Evolutionary conservation across 768 basidiomycete genomes (phyloP).

Genomic region (Boletus rubescentipes): DNA sequence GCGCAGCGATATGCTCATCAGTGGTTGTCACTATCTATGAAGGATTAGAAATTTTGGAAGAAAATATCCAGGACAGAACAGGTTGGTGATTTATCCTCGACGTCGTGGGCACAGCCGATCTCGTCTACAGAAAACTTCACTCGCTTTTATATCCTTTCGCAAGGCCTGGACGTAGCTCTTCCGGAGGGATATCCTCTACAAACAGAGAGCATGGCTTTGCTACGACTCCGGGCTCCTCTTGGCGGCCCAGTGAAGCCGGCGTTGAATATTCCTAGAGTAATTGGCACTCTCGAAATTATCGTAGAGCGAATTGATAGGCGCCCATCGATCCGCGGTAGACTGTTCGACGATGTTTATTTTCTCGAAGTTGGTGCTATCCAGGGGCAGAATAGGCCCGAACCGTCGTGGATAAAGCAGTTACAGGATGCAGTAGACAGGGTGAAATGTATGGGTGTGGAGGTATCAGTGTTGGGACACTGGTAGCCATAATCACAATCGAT

Average conservation of each 20-base stretch:
- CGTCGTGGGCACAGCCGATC: background rate
- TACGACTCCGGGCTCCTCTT: slow-evolving; percentile 32
- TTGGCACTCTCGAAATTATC: slow-evolving; percentile 41
- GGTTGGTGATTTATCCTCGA: slow-evolving; percentile 4
- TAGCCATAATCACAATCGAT: slow-evolving; percentile 24
- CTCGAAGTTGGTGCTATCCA: slow-evolving; percentile 45
- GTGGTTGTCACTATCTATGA: slow-evolving; percentile 59
- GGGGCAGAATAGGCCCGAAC: background rate
- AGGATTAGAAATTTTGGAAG: slow-evolving; percentile 57
- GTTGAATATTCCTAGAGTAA: slow-evolving; percentile 19
- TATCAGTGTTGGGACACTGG: slow-evolving; percentile 51
- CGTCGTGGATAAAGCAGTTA: slow-evolving; percentile 36
- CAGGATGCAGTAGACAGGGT: slow-evolving; percentile 37
- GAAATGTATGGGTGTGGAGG: slow-evolving; percentile 34
- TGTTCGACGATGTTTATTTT: slow-evolving; percentile 64
- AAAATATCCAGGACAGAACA: slow-evolving; percentile 61
- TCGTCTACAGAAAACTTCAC: slow-evolving; percentile 57
- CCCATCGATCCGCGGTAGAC: slow-evolving; percentile 45
- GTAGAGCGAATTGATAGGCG: slow-evolving; percentile 63
- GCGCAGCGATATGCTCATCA: slow-evolving; percentile 75
- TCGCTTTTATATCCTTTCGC: slow-evolving; percentile 62
- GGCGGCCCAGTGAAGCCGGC: background rate
- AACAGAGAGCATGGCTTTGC: slow-evolving; percentile 33
- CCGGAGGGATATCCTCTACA: slow-evolving; percentile 26
- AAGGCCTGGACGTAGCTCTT: slow-evolving; percentile 31